Evolutionary conservation across 2,329 filamentous ascomycete species (phyloP).

Genomic region (Cordyceps pruinosa): DNA sequence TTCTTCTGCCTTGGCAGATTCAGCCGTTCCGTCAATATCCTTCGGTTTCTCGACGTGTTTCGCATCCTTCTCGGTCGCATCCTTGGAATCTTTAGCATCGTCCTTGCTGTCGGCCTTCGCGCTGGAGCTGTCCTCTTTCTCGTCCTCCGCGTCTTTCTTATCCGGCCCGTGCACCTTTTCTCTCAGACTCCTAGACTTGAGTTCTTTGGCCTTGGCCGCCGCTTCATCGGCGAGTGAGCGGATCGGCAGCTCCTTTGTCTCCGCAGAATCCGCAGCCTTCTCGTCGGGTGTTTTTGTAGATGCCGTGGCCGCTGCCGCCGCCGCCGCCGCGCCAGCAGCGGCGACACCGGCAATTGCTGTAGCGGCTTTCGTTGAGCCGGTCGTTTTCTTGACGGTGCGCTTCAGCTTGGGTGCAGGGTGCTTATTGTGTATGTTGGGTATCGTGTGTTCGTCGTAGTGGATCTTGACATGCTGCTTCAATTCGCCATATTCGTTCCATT

Average conservation of each 20-base stretch:
- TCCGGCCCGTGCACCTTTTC: slow-evolving; percentile 44
- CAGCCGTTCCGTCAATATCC: neutral
- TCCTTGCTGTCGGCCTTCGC: slow-evolving; percentile 7
- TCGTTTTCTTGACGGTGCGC: slow-evolving; percentile 28
- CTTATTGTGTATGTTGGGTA: slow-evolving; percentile 47
- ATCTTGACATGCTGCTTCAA: slow-evolving; percentile 77
- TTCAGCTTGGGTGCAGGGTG: slow-evolving; percentile 34
- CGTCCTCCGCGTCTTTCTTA: slow-evolving; percentile 24
- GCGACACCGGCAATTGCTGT: slow-evolving; percentile 21
- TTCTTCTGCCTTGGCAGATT: slow-evolving; percentile 12
- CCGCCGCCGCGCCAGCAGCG: slow-evolving; percentile 21
- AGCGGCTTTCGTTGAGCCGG: slow-evolving; percentile 20
- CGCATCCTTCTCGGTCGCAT: slow-evolving; percentile 7
- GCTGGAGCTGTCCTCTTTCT: neutral
- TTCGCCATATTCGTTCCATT: slow-evolving; percentile 99
- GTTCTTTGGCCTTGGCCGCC: slow-evolving; percentile 56
- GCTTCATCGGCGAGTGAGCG: slow-evolving; percentile 58
- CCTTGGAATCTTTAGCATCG: too few species aligned
- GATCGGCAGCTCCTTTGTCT: slow-evolving; percentile 35
- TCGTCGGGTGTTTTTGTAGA: slow-evolving; percentile 17
- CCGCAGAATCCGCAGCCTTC: slow-evolving; percentile 17
- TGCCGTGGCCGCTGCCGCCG: slow-evolving; percentile 21
- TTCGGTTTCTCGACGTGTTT: slow-evolving; percentile 15
- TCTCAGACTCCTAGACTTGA: slow-evolving; percentile 45
- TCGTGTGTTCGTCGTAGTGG: slow-evolving; percentile 56